Evolutionary conservation across 139 green algal species (phyloP).

Genomic region (Micractinium conductrix): DNA sequence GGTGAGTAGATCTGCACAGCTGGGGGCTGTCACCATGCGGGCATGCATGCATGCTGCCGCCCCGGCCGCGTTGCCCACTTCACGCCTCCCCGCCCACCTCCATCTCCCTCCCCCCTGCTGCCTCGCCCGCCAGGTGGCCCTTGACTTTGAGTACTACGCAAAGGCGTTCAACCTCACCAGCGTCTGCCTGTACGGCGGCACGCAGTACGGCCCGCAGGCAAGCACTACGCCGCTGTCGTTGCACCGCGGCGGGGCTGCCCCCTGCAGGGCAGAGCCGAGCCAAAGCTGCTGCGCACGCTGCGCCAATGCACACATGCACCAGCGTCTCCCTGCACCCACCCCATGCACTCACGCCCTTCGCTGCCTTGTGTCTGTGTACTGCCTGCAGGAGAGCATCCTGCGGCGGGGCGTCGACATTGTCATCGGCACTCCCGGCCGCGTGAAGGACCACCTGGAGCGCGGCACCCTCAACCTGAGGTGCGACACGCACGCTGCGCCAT

Average conservation of each 20-base stretch:
- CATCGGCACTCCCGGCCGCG: constrained; percentile 92
- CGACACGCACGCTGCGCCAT: too few relatives aligned
- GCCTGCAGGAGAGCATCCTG: constrained; percentile 75
- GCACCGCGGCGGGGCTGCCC: constrained; percentile 61
- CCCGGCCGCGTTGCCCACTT: too few relatives aligned
- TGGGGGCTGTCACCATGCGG: too few relatives aligned
- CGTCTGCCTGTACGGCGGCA: constrained; percentile 96
- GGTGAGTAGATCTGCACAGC: too few relatives aligned
- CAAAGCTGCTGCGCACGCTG: too few relatives aligned
- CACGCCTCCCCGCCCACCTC: not conserved
- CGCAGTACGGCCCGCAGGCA: constrained; percentile 80
- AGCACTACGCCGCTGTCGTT: constrained; percentile 75
- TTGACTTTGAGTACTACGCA: constrained; percentile 91
- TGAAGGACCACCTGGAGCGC: constrained; percentile 96
- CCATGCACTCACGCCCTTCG: too few relatives aligned
- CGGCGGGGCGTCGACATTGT: constrained; percentile 93
- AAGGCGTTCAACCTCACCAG: constrained; percentile 72
- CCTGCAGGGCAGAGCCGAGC: too few relatives aligned
- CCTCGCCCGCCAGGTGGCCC: constrained; percentile 68
- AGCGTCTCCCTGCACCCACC: too few relatives aligned
- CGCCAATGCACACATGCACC: too few relatives aligned
- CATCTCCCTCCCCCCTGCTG: not conserved
- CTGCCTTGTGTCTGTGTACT: too few relatives aligned
- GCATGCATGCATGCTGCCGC: too few relatives aligned
- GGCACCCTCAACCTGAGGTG: constrained; percentile 81